Percentiles rank a stretch among this genome's conserved stretches.
Conservation (phyloP, 192 early-diverging fungal species). For the Gaertneriomyces semiglobifer region DNA sequence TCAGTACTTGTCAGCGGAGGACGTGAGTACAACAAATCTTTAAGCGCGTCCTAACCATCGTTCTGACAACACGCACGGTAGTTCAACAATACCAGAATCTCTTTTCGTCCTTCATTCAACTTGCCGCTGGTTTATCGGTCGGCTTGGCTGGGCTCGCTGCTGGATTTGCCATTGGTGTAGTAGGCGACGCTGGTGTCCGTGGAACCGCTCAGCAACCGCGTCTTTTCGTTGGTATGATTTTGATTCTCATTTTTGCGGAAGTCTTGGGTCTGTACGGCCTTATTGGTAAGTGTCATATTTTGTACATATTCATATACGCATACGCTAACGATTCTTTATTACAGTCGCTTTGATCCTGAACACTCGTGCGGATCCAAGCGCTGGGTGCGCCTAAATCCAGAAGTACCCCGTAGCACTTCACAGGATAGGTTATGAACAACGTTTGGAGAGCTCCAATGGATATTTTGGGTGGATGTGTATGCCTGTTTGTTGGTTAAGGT, state of each 20-base stretch:
- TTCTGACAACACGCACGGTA: slow-evolving; percentile 1
- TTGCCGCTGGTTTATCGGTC: slow-evolving; percentile 89
- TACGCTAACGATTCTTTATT: background rate
- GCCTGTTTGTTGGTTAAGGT: background rate
- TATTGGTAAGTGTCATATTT: slow-evolving; percentile 51
- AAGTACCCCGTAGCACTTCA: background rate
- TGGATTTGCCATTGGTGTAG: slow-evolving; percentile 94
- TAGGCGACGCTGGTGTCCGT: slow-evolving; percentile 93
- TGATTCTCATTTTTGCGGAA: slow-evolving; percentile 99
- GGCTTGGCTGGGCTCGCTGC: slow-evolving; percentile 91
- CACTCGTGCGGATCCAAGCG: slow-evolving; percentile 66
- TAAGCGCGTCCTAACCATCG: background rate
- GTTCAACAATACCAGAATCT: slow-evolving; percentile 39
- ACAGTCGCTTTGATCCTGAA: slow-evolving; percentile 94
- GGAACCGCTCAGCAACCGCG: slow-evolving; percentile 85
- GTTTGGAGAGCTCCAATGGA: no score
- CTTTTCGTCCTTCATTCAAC: slow-evolving; percentile 81
- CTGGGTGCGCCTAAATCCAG: slow-evolving; percentile 14
- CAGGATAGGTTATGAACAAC: no score
- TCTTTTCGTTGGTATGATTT: slow-evolving; percentile 80
- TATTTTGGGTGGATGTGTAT: no score
- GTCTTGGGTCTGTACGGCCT: slow-evolving; percentile 95
- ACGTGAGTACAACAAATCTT: slow-evolving; percentile 50
- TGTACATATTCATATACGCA: background rate
- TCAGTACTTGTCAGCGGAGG: slow-evolving; percentile 82